phyloP scores from a whole-genome alignment of 345 rosid genomes.

The Syzygium oleosum region DNA sequence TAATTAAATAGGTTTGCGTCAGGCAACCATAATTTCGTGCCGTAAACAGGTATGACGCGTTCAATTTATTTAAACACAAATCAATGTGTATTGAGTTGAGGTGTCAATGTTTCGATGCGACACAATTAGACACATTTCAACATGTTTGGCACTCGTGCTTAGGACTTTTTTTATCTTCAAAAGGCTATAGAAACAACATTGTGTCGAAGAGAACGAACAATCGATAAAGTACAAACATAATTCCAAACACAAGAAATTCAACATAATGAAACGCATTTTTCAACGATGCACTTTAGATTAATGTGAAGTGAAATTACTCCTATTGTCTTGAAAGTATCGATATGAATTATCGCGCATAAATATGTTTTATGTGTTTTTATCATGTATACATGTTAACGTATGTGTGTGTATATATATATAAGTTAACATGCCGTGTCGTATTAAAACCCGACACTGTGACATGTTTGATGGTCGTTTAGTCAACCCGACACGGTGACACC shows the following conservation, averaged over 20 bases:
- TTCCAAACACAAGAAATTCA: not conserved
- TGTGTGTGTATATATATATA: too few species aligned
- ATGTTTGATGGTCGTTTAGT: not conserved
- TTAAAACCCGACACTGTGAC: fast-evolving
- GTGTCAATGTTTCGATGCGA: not conserved
- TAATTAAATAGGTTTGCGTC: not conserved
- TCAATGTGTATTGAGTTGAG: not conserved
- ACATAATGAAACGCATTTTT: not conserved
- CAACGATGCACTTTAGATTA: not conserved
- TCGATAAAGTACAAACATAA: not conserved
- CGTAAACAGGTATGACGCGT: not conserved
- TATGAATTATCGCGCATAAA: not conserved
- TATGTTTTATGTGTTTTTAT: not conserved
- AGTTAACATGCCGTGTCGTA: not conserved
- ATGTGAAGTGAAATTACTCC: not conserved
- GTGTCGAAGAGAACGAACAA: not conserved
- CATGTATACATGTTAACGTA: fast-evolving
- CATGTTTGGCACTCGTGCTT: not conserved
- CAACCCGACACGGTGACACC: fast-evolving
- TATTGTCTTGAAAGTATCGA: fast-evolving
- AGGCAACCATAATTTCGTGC: not conserved
- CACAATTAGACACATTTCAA: not conserved
- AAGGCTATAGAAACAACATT: not conserved
- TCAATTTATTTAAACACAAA: not conserved
- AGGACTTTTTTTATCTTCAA: not conserved